Evolutionary conservation across 2,329 filamentous ascomycete genomes (phyloP).

Genomic region (Stemphylium lycopersici): DNA sequence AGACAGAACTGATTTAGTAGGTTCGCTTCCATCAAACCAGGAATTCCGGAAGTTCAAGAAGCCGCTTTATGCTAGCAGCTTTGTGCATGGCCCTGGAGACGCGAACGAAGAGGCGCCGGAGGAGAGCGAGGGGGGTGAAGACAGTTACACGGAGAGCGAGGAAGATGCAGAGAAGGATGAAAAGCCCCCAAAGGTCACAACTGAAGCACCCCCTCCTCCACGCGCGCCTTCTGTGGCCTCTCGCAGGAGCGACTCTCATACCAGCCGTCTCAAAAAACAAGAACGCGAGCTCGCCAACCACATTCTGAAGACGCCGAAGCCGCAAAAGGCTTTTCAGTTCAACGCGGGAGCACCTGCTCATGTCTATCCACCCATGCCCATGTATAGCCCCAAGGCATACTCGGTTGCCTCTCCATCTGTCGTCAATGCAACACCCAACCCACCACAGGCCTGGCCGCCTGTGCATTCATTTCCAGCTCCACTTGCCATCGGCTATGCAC

Average conservation of each 20-base stretch:
- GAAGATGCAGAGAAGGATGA: conserved; percentile 21
- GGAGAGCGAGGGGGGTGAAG: conserved; percentile 16
- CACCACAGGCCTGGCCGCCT: conserved; percentile 31
- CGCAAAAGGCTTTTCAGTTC: conserved; percentile 41
- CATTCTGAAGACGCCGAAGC: conserved; percentile 45
- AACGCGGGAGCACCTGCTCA: conserved; percentile 32
- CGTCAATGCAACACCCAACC: conserved; percentile 24
- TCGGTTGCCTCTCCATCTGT: conserved; percentile 34
- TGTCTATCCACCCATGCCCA: conserved; percentile 31
- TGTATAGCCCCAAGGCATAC: conserved; percentile 36
- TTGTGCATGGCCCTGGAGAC: conserved; percentile 34
- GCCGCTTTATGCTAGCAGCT: conserved; percentile 42
- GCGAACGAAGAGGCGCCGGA: conserved; percentile 18
- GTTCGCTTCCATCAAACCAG: conserved; percentile 17
- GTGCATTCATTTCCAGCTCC: conserved; percentile 30
- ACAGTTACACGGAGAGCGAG: conserved; percentile 24
- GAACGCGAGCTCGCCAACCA: conserved; percentile 44
- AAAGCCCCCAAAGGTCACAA: conserved; percentile 20
- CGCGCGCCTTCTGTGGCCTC: conserved; percentile 30
- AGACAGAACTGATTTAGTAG: conserved; percentile 19
- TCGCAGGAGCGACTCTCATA: conserved; percentile 34
- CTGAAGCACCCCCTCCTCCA: conserved; percentile 28
- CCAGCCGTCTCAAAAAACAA: conserved; percentile 36
- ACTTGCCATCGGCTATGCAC: conserved; percentile 33
- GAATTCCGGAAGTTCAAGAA: conserved; percentile 30